Evolutionary conservation across 2,329 filamentous ascomycete species (phyloP).

Genomic region (Zymoseptoria passerinii): DNA sequence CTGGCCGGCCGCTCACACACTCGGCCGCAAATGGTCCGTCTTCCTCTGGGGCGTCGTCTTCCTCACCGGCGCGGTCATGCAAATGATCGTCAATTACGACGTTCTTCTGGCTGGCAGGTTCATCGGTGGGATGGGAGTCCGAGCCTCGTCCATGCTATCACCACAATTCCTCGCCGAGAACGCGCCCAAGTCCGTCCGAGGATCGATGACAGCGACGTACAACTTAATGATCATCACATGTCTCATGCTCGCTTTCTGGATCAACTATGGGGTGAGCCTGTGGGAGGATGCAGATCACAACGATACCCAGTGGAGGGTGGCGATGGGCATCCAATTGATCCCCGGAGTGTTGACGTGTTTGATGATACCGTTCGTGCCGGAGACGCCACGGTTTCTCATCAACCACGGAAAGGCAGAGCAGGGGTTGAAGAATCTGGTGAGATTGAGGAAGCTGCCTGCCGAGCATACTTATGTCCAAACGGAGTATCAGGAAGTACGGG

Average conservation of each 20-base stretch:
- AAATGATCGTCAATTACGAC: constrained; percentile 14
- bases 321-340: constrained; percentile 15
- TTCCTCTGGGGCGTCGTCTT: constrained; percentile 14
- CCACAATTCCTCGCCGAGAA: constrained; percentile 16
- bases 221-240: too few species aligned
- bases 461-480: constrained; percentile 28
- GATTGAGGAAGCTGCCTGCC: constrained; percentile 22
- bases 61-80: constrained; percentile 11
- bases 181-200: constrained; percentile 13
- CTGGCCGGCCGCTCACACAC: not conserved
- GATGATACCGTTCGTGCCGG: constrained; percentile 19
- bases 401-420: constrained; percentile 27
- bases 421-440: constrained; percentile 24
- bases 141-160: constrained; percentile 12
- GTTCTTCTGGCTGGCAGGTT: constrained; percentile 12
- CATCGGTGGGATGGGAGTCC: constrained; percentile 14
- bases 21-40: constrained; percentile 16
- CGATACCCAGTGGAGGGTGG: constrained; percentile 9
- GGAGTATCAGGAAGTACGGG: constrained; percentile 57
- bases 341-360: constrained; percentile 14
- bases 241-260: too few species aligned
- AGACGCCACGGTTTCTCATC: constrained; percentile 29
- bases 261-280: too few species aligned
- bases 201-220: constrained; percentile 15
- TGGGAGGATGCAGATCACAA: constrained; percentile 8